Conservation (phyloP, 176 grass and related monocot genomes). For the Poa pratensis region DNA sequence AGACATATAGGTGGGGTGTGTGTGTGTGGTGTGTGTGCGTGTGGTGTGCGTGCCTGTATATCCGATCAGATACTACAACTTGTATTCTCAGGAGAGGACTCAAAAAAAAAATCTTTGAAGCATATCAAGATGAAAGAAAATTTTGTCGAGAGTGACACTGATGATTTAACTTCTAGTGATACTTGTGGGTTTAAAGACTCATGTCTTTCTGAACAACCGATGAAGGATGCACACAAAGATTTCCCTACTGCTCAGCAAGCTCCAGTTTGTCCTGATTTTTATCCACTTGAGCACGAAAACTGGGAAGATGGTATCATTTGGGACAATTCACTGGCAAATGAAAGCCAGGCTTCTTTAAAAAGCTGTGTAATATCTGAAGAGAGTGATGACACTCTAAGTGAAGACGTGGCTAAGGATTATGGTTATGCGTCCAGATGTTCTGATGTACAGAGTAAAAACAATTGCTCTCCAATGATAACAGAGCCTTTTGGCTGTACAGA, state of each 20-base stretch:
- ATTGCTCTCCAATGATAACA: conserved; percentile 25
- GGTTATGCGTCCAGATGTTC: conserved; percentile 12
- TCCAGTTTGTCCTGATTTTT: conserved; percentile 83
- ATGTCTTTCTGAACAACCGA: conserved; percentile 77
- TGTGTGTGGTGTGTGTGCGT: too few species aligned
- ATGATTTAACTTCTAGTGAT: conserved; percentile 60
- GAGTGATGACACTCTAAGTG: conserved; percentile 43
- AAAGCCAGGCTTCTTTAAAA: conserved; percentile 53
- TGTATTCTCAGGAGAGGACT: too few species aligned
- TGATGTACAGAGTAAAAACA: conserved; percentile 44
- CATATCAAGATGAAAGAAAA: conserved; percentile 48
- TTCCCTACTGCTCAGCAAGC: conserved; percentile 38
- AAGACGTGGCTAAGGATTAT: conserved; percentile 44
- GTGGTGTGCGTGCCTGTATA: too few species aligned
- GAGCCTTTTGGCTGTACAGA: conserved; percentile 53
- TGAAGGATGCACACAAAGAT: conserved; percentile 63
- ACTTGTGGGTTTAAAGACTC: conserved; percentile 46
- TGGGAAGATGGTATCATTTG: conserved; percentile 95
- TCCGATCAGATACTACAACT: too few species aligned
- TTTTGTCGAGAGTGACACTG: conserved; percentile 59
- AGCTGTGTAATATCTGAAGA: conserved; percentile 71
- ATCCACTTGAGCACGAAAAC: conserved; percentile 86
- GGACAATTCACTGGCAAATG: conserved; percentile 78
- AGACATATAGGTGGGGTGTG: too few species aligned
- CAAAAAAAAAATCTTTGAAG: conserved; percentile 13